These are phyloP conservation scores for Micractinium sp. DNA, from an alignment of 139 green algal species.

Conservation along the genomic window DNA sequence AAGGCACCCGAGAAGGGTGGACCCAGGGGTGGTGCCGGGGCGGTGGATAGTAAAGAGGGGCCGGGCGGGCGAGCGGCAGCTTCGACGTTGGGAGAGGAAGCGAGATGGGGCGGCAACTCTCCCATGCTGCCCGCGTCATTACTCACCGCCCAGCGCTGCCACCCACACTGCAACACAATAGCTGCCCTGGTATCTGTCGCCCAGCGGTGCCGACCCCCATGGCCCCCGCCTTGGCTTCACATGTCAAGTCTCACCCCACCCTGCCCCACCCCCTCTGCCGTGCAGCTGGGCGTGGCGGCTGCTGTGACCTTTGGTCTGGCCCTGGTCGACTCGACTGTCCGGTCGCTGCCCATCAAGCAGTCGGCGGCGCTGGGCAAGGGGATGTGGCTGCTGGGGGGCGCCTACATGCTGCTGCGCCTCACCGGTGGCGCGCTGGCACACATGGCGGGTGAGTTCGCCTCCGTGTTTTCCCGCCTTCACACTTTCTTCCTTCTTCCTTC, in stretches of 20 bases:
- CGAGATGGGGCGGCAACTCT: too few species aligned
- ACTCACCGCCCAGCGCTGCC: too few species aligned
- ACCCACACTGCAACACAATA: too few species aligned
- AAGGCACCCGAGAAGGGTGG: neutral
- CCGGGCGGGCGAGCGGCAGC: too few species aligned
- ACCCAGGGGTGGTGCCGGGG: neutral
- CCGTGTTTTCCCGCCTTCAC: too few species aligned
- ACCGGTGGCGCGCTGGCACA: slow-evolving; percentile 31
- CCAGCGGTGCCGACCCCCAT: too few species aligned
- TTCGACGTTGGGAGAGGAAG: too few species aligned
- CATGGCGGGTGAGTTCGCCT: neutral
- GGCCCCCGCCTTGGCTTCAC: too few species aligned
- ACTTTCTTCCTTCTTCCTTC: neutral
- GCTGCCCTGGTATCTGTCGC: too few species aligned
- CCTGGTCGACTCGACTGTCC: neutral
- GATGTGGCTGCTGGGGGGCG: slow-evolving; percentile 23
- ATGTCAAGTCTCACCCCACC: neutral
- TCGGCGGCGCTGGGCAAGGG: neutral
- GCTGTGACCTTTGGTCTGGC: neutral
- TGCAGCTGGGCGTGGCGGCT: slow-evolving; percentile 18
- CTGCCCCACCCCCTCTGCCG: neutral
- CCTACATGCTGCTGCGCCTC: slow-evolving; percentile 23
- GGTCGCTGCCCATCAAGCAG: neutral
- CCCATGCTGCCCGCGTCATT: too few species aligned
- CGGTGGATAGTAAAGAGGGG: too few species aligned